Percentiles rank a stretch among this genome's conserved stretches.
Evolutionary conservation across 140 eudicot species (phyloP).

Genomic region (Oenanthe javanica): DNA sequence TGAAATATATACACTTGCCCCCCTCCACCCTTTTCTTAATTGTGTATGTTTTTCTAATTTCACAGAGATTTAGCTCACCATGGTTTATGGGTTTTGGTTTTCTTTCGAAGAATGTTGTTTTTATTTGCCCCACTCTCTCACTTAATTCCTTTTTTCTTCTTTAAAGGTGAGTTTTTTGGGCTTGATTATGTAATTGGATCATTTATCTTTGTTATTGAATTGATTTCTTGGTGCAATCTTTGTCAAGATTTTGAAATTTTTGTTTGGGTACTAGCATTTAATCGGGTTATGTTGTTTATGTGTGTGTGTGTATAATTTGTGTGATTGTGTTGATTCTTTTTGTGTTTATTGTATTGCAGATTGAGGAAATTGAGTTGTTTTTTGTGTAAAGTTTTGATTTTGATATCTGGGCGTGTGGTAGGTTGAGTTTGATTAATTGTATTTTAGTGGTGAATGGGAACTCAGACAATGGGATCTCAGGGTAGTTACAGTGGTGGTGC

Average conservation of each 20-base stretch:
- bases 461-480: constrained; percentile 58
- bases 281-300: constrained; percentile 1
- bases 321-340: neutral
- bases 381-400: constrained; percentile 2
- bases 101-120: neutral
- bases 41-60: neutral
- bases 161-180: neutral
- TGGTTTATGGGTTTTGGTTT: constrained; percentile 15
- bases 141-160: neutral
- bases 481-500: constrained; percentile 27
- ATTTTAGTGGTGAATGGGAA: constrained; percentile 25
- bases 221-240: neutral
- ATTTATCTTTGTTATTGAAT: neutral
- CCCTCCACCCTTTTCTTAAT: neutral
- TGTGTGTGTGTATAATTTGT: neutral
- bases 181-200: neutral
- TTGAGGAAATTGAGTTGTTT: constrained; percentile 3
- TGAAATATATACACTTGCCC: neutral
- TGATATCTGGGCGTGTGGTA: constrained; percentile 7
- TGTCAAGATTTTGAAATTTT: neutral
- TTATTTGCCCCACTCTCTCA: neutral
- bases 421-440: neutral
- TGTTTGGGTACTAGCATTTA: neutral
- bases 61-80: constrained; percentile 4
- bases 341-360: neutral